Evolutionary conservation across 2,329 filamentous ascomycete genomes (phyloP).

Genomic region (Rutstroemia sp.): DNA sequence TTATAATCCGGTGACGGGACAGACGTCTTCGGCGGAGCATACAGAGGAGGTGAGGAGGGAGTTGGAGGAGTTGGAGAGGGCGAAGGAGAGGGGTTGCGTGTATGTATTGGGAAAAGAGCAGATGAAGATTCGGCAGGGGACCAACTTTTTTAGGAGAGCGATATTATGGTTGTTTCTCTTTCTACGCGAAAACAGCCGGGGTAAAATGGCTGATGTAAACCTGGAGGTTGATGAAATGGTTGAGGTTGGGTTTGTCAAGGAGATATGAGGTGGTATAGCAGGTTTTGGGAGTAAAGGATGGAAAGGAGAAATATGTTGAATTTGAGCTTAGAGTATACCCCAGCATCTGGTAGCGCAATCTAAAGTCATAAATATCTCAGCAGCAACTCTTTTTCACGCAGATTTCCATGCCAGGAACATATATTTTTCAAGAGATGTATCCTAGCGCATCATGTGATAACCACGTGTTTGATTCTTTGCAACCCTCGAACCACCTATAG

Average conservation of each 20-base stretch:
- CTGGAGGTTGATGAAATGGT: slow-evolving; percentile 53
- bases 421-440: too few species aligned
- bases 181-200: slow-evolving; percentile 57
- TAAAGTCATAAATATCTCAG: too few species aligned
- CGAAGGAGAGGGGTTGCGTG: slow-evolving; percentile 41
- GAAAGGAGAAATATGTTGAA: too few species aligned
- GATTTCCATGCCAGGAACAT: too few species aligned
- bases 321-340: too few species aligned
- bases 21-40: slow-evolving; percentile 13
- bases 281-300: too few species aligned
- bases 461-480: too few species aligned
- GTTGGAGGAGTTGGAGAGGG: slow-evolving; percentile 36
- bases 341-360: too few species aligned
- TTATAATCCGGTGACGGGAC: slow-evolving; percentile 18
- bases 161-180: slow-evolving; percentile 52
- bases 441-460: too few species aligned
- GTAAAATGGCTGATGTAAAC: slow-evolving; percentile 57
- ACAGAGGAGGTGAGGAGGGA: slow-evolving; percentile 15
- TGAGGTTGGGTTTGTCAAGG: slow-evolving; percentile 63
- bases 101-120: slow-evolving; percentile 57
- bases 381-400: too few species aligned
- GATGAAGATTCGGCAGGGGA: slow-evolving; percentile 41
- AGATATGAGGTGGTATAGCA: slow-evolving; percentile 37
- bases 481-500: too few species aligned
- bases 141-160: slow-evolving; percentile 34